These are phyloP conservation scores for Tanacetum coccineum DNA, from an alignment of 129 eudicot species.

Conservation along the genomic window DNA sequence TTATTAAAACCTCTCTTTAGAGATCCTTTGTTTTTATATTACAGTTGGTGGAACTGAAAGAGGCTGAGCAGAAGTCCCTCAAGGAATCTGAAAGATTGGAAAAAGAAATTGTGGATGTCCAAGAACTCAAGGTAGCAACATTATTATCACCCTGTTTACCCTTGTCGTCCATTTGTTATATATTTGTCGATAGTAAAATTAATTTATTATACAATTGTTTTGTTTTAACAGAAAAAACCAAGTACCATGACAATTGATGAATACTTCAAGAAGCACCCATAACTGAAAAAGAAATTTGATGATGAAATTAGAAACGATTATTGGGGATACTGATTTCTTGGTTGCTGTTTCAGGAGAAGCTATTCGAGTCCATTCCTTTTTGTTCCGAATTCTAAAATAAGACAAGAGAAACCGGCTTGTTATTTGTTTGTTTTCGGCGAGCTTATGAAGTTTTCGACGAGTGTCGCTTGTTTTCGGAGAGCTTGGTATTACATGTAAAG, in stretches of 20 bases:
- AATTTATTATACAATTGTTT: neutral
- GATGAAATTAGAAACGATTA: slow-evolving; percentile 92
- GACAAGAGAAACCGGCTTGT: slow-evolving; percentile 13
- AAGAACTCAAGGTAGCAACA: slow-evolving; percentile 72
- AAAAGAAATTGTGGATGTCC: slow-evolving; percentile 80
- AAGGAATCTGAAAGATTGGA: slow-evolving; percentile 90
- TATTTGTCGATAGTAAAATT: neutral
- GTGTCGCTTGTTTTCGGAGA: too few species aligned
- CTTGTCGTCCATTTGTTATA: neutral
- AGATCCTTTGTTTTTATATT: slow-evolving; percentile 8
- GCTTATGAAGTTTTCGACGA: too few species aligned
- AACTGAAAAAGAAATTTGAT: slow-evolving; percentile 85
- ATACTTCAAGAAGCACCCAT: slow-evolving; percentile 92
- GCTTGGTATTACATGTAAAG: too few species aligned
- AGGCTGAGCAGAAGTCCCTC: slow-evolving; percentile 70
- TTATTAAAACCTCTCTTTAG: neutral
- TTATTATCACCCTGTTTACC: neutral
- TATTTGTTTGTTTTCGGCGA: slow-evolving; percentile 19
- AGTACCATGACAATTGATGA: slow-evolving; percentile 98
- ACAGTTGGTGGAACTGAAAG: slow-evolving; percentile 89
- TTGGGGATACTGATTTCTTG: slow-evolving; percentile 70
- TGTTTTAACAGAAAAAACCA: slow-evolving; percentile 50
- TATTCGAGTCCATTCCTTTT: slow-evolving; percentile 10
- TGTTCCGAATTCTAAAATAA: slow-evolving; percentile 34
- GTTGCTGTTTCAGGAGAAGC: slow-evolving; percentile 15